Percentiles rank a stretch among this genome's conserved stretches.
Evolutionary conservation across 192 early-diverging fungal genomes (phyloP).

Genomic region (Coemansia sp.): DNA sequence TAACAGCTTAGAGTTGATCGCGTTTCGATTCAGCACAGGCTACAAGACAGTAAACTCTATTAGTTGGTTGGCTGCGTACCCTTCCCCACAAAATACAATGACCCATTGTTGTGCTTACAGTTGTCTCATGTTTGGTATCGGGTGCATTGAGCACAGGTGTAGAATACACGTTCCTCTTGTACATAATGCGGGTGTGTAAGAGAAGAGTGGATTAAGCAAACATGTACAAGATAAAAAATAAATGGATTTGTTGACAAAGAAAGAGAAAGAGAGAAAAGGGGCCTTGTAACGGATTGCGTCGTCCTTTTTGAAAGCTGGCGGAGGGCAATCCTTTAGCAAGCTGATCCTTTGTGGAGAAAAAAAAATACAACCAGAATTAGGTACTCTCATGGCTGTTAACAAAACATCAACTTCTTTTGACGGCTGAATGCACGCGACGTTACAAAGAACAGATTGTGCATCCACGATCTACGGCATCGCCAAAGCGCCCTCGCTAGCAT

Average conservation of each 20-base stretch:
- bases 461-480: conserved; percentile 21
- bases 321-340: conserved; percentile 5
- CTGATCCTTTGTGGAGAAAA: not conserved
- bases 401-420: not conserved
- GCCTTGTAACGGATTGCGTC: not conserved
- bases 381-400: not conserved
- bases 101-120: conserved; percentile 25
- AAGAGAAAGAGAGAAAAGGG: not conserved
- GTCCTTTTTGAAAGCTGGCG: not conserved
- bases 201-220: not conserved
- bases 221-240: not conserved
- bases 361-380: not conserved
- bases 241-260: not conserved
- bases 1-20: conserved; percentile 53
- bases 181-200: conserved; percentile 14
- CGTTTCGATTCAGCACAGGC: conserved; percentile 54
- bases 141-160: conserved; percentile 48
- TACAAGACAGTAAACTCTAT: conserved; percentile 7
- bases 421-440: conserved; percentile 1
- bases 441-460: not conserved
- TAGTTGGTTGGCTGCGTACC: not conserved
- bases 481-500: conserved; percentile 34
- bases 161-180: conserved; percentile 44
- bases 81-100: not conserved
- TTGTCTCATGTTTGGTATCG: conserved; percentile 47